Conservation (phyloP, 495 filamentous ascomycete species). For the Tuber melanosporum region DNA sequence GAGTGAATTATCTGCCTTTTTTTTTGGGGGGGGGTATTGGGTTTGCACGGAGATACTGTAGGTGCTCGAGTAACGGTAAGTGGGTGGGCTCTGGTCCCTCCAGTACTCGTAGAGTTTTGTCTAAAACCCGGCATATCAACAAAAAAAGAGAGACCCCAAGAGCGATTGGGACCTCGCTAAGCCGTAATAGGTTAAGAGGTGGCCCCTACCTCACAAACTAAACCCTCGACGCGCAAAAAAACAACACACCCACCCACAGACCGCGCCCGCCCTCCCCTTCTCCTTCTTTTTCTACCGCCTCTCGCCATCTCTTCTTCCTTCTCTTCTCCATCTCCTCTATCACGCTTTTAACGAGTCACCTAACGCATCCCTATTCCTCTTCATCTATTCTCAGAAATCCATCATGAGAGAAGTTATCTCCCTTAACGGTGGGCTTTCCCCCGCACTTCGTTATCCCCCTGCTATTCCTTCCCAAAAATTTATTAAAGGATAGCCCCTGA, state of each 20-base stretch:
- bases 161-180: slow-evolving; percentile 22
- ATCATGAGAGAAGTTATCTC: slow-evolving; percentile 99
- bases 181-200: slow-evolving; percentile 36
- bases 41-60: background rate
- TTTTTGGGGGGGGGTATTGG: background rate
- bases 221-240: slow-evolving; percentile 40
- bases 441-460: slow-evolving; percentile 38
- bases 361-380: slow-evolving; percentile 25
- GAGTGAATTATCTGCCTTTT: background rate
- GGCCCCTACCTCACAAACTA: slow-evolving; percentile 39
- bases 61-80: background rate
- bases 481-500: slow-evolving; percentile 27
- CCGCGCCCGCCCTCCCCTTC: slow-evolving; percentile 37
- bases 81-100: background rate
- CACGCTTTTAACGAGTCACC: slow-evolving; percentile 38
- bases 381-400: slow-evolving; percentile 40
- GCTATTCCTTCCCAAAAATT: slow-evolving; percentile 30
- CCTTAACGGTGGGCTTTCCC: slow-evolving; percentile 79
- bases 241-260: slow-evolving; percentile 40
- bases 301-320: slow-evolving; percentile 38
- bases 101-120: background rate
- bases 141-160: slow-evolving; percentile 33
- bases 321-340: slow-evolving; percentile 39
- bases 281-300: slow-evolving; percentile 36
- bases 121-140: background rate